Evolutionary conservation across 2,329 filamentous ascomycete genomes (phyloP), one percentile per base, ranked within the genome.

Genomic region (Alternaria sp.): DNA sequence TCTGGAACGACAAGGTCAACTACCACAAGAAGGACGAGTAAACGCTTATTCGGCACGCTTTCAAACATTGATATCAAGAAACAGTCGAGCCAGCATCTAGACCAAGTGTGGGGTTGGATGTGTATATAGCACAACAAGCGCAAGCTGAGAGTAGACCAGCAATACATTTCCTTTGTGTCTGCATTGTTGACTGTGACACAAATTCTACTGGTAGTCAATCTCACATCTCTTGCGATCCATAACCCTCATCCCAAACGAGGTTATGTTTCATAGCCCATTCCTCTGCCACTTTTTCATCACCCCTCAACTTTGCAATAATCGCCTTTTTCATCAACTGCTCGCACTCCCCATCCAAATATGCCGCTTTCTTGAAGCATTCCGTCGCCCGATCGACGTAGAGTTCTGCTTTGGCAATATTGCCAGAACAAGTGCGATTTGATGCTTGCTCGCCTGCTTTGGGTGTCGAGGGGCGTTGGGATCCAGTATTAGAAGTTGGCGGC

Each of bases 1-100:
- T 85, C 91, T 99, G 95, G 95, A 98, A 98, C 84, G 85, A 90
- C 70, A 87, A 85, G 61, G 93, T 97, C 85, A 98, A 98, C 89
- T 94, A 97, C 86, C 93, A 98, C 89, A 93, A 97, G 86, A 91
- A 91, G 85, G 90, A 78, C 67, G 73, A 96, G 85, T 93, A 78
- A 70, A 61, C 57, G 32, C 22, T 48, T 66, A 59, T 59, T 46
- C 38, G 44, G 38, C 58, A 50, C n/a, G 46, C 46, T 50, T 54
- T 25, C 20, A 43, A 50, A 49, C 28, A 58, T 20, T 49, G 34
- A 48, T 58, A 43, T 54, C 59, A 54, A 38, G 32, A 32, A 38
- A 7, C 41, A 53, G 41, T 32, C 54, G 44, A 52, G 43, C 43
- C 58, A 46, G 7, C 43, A 61, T 49, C 20, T 54, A 51, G 49